These are phyloP conservation scores for Cenchrus americanus DNA, from an alignment of 176 grass and related monocot genomes.

Conservation along the genomic window DNA sequence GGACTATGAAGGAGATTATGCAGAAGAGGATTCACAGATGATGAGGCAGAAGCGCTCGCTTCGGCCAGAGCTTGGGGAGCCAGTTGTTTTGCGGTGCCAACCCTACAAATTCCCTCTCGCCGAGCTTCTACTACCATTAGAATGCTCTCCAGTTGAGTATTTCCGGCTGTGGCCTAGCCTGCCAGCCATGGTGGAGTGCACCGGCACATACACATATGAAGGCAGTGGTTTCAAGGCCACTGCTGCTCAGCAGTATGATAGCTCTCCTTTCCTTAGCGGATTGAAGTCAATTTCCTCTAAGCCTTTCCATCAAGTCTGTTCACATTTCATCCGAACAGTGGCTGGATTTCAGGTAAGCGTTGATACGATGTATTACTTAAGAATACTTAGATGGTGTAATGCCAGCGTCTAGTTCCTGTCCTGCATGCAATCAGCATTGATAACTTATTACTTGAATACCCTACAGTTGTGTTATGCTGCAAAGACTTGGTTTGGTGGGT, in stretches of 20 bases:
- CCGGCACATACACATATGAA: slow-evolving; percentile 92
- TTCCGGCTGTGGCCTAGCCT: slow-evolving; percentile 95
- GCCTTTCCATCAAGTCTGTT: slow-evolving; percentile 97
- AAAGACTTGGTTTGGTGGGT: slow-evolving; percentile 98
- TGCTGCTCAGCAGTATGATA: slow-evolving; percentile 93
- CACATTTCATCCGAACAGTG: slow-evolving; percentile 93
- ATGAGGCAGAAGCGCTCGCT: slow-evolving; percentile 68
- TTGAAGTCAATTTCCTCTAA: slow-evolving; percentile 81
- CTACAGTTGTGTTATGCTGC: slow-evolving; percentile 81
- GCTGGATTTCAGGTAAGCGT: slow-evolving; percentile 95
- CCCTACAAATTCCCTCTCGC: slow-evolving; percentile 94
- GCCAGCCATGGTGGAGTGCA: slow-evolving; percentile 90
- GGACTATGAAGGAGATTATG: slow-evolving; percentile 93
- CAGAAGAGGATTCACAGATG: slow-evolving; percentile 92
- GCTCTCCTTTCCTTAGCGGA: slow-evolving; percentile 89
- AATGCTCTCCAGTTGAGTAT: slow-evolving; percentile 91
- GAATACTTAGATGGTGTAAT: not conserved
- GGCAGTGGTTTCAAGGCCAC: slow-evolving; percentile 99
- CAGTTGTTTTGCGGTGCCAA: slow-evolving; percentile 83
- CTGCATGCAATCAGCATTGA: not conserved
- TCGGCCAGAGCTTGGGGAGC: slow-evolving; percentile 83
- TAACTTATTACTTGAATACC: slow-evolving; percentile 10
- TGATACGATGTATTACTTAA: not conserved
- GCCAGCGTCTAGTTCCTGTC: not conserved
- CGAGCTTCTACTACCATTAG: slow-evolving; percentile 89